These are phyloP conservation scores for Scytalidium sp. DNA, from an alignment of 2,329 filamentous ascomycete species.

Conservation along the genomic window DNA sequence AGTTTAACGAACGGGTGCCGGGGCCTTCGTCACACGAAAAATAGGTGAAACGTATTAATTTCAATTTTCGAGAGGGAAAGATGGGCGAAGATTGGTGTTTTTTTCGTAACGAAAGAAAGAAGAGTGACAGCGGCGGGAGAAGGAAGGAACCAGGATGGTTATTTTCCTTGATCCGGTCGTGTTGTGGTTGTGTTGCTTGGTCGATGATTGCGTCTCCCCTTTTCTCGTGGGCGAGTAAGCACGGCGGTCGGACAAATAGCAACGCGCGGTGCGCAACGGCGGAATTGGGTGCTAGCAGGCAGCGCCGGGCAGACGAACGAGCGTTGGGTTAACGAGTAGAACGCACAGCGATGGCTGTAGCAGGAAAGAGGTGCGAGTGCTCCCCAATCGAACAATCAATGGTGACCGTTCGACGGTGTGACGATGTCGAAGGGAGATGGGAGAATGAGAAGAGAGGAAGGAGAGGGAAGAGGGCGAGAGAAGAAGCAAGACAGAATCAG, in stretches of 20 bases:
- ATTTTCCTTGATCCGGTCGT: neutral
- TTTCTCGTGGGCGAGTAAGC: conserved; percentile 14
- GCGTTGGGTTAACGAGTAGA: neutral
- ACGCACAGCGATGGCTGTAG: neutral
- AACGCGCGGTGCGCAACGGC: neutral
- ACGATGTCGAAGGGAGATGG: conserved; percentile 5
- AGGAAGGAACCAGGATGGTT: conserved; percentile 4
- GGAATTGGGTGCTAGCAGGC: neutral
- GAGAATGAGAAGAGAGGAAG: conserved; percentile 9
- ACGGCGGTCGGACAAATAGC: neutral
- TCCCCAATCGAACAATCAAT: neutral
- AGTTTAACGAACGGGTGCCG: neutral
- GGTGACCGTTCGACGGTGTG: neutral
- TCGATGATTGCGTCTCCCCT: conserved; percentile 18
- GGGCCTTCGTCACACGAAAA: too few species aligned
- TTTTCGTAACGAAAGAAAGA: neutral
- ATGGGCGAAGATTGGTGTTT: neutral
- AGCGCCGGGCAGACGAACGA: neutral
- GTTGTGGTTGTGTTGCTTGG: conserved; percentile 20
- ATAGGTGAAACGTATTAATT: too few species aligned
- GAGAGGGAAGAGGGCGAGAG: conserved; percentile 8
- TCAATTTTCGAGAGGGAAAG: neutral
- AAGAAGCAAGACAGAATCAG: conserved; percentile 5
- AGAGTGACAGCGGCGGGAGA: neutral
- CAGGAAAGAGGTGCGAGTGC: neutral